Percentiles rank a stretch among this genome's conserved stretches.
Conservation (phyloP, 257 asterid genomes). For the Solanum medicagineum region DNA sequence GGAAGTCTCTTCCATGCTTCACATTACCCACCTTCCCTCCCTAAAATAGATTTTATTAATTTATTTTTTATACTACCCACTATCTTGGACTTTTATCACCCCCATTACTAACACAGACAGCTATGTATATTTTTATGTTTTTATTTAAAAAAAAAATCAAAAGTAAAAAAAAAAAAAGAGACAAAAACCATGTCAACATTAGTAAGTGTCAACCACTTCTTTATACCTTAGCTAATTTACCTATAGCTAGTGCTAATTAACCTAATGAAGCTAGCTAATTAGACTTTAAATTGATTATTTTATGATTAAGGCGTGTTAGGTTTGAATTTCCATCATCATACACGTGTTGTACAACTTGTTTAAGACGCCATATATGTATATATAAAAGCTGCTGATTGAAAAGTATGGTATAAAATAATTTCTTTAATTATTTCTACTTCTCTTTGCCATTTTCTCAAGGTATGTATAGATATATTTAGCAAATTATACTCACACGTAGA, state of each 20-base stretch:
- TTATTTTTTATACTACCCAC: conserved; percentile 14
- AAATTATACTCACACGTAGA: neutral
- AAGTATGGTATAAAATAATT: neutral
- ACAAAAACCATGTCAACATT: neutral
- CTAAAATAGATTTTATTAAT: neutral
- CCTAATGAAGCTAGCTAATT: neutral
- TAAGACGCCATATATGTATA: conserved; percentile 2
- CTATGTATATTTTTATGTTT: neutral
- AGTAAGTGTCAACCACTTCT: conserved; percentile 9
- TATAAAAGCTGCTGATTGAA: neutral
- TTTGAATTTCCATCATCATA: conserved; percentile 24
- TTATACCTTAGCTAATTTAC: neutral
- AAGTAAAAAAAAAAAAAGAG: neutral
- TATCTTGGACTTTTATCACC: conserved; percentile 25
- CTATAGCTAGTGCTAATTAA: neutral
- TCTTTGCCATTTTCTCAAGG: neutral
- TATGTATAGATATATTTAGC: neutral
- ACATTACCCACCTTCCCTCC: conserved; percentile 3
- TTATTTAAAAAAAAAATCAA: neutral
- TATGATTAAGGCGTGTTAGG: conserved; percentile 12
- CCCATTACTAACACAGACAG: neutral
- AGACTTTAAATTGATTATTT: neutral
- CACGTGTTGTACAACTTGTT: conserved; percentile 21
- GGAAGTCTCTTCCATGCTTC: conserved; percentile 4
- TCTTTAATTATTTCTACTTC: neutral